A percentile compares a stretch with the other conserved stretches of the same genome.
Evolutionary conservation across 2,329 filamentous ascomycete species (phyloP).

Genomic region (Neophaeococcomyces aloes): DNA sequence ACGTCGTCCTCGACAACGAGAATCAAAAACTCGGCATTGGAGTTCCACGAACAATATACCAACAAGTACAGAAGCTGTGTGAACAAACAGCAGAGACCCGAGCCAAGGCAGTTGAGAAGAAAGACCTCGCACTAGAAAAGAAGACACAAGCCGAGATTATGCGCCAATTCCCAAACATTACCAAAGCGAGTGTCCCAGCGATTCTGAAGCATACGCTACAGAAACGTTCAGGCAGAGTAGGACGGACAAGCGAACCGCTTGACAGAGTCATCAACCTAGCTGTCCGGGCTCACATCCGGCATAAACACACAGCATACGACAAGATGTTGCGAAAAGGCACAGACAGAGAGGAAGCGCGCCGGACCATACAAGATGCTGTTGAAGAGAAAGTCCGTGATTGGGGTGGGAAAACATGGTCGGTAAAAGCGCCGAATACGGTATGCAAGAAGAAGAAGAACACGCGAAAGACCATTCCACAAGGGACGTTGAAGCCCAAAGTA

Average conservation of each 20-base stretch:
- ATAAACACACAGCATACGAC: conserved; percentile 34
- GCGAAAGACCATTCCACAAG: too few species aligned
- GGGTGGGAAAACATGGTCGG: too few species aligned
- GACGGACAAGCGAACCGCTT: conserved; percentile 28
- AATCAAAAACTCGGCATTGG: conserved; percentile 33
- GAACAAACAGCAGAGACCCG: conserved; percentile 32
- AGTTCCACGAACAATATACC: conserved; percentile 31
- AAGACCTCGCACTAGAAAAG: conserved; percentile 26
- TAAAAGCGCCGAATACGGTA: too few species aligned
- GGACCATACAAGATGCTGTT: conserved; percentile 25
- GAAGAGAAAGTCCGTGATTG: conserved; percentile 10
- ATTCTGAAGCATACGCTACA: conserved; percentile 32
- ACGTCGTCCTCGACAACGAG: conserved; percentile 27
- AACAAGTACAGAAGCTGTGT: conserved; percentile 29
- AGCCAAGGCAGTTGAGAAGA: conserved; percentile 29
- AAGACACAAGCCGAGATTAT: conserved; percentile 24
- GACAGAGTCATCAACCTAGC: conserved; percentile 29
- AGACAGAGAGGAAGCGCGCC: conserved; percentile 24
- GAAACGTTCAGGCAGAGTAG: conserved; percentile 33
- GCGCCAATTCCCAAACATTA: conserved; percentile 31
- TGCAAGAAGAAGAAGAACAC: too few species aligned
- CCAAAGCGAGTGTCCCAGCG: conserved; percentile 23
- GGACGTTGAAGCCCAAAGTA: too few species aligned
- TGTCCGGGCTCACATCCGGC: conserved; percentile 35
- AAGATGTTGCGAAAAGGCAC: conserved; percentile 23